Conservation (phyloP, 495 filamentous ascomycete species). For the Xylaria telfairii region DNA sequence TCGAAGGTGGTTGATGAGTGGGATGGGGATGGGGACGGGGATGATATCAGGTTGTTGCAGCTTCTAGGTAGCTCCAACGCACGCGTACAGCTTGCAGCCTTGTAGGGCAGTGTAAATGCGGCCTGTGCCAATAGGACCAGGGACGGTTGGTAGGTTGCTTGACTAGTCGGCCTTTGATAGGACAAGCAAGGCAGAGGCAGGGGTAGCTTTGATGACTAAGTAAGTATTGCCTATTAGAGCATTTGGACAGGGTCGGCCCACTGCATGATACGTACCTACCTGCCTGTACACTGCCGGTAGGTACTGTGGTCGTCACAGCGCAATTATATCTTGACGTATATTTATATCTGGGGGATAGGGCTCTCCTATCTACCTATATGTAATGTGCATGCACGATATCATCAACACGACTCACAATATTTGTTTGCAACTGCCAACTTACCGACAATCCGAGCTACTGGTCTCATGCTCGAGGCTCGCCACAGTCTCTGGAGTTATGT, state of each 20-base stretch:
- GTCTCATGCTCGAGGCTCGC: background rate
- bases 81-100: conserved; percentile 61
- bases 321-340: background rate
- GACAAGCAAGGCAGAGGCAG: background rate
- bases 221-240: conserved; percentile 21
- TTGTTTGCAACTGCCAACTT: background rate
- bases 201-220: conserved; percentile 41
- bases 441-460: background rate
- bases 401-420: background rate
- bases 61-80: conserved; percentile 30
- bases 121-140: background rate
- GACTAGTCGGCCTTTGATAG: background rate
- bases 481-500: background rate
- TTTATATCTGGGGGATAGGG: background rate
- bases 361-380: too few relatives aligned
- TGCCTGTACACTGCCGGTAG: background rate
- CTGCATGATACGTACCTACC: background rate
- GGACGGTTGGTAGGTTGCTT: background rate
- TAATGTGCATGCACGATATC: background rate
- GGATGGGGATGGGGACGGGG: conserved; percentile 28
- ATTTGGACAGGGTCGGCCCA: conserved; percentile 3
- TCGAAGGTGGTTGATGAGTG: conserved; percentile 16
- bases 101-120: conserved; percentile 23
- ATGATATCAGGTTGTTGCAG: conserved; percentile 28
- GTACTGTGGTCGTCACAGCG: background rate